These are phyloP conservation scores for Phalaenopsis equestris DNA, from an alignment of 106 monocot species.

Conservation along the genomic window DNA sequence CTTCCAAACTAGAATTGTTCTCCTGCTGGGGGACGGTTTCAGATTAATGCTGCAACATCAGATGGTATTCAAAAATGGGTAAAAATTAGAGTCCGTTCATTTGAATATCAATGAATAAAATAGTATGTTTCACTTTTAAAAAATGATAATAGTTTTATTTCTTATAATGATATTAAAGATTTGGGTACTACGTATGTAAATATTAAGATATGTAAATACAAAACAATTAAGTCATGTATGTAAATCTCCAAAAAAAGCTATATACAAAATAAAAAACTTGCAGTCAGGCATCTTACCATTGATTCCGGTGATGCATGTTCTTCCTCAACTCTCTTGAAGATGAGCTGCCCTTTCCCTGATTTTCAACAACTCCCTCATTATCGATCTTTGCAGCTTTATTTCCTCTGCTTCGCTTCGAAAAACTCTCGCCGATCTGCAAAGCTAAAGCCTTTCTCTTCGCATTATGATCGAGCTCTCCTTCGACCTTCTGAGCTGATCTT, in stretches of 20 bases:
- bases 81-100: not conserved
- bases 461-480: not conserved
- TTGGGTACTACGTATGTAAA: no score
- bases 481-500: not conserved
- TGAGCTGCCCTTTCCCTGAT: not conserved
- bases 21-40: not conserved
- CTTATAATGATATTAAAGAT: no score
- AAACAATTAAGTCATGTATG: no score
- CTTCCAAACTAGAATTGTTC: not conserved
- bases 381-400: not conserved
- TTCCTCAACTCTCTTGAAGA: constrained; percentile 10
- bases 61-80: not conserved
- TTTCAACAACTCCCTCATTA: not conserved
- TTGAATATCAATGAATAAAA: not conserved
- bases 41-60: not conserved
- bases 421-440: constrained; percentile 1
- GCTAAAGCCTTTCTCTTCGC: not conserved
- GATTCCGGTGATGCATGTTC: not conserved
- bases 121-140: no score
- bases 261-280: not conserved
- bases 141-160: no score
- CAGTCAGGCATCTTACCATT: not conserved
- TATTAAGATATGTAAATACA: no score
- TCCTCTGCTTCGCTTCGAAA: constrained; percentile 8
- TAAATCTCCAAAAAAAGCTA: no score